Evolutionary conservation across 2,329 filamentous ascomycete genomes (phyloP).

Genomic region (Venturia nashicola): DNA sequence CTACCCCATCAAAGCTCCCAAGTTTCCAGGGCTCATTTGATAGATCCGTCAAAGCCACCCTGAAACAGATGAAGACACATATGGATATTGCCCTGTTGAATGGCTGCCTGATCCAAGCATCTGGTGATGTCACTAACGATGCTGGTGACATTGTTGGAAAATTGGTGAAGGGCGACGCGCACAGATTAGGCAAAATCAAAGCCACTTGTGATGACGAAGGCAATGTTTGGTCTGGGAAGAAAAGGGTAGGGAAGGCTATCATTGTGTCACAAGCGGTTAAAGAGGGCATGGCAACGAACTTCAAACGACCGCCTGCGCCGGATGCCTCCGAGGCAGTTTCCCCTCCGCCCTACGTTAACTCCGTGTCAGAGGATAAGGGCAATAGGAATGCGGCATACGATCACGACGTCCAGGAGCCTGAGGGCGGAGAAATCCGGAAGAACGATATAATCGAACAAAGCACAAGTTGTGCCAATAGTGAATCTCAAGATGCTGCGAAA

Average conservation of each 20-base stretch:
- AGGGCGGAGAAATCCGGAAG: not conserved
- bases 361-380: not conserved
- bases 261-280: slow-evolving; percentile 12
- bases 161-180: slow-evolving; percentile 18
- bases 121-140: not conserved
- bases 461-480: too few relatives aligned
- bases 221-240: slow-evolving; percentile 51
- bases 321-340: slow-evolving; percentile 29
- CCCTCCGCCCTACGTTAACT: slow-evolving; percentile 15
- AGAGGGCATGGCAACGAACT: not conserved
- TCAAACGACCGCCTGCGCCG: not conserved
- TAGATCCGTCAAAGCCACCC: not conserved
- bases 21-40: not conserved
- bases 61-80: not conserved
- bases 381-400: not conserved
- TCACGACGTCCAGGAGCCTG: not conserved
- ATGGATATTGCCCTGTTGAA: not conserved
- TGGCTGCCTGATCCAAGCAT: not conserved
- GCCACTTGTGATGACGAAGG: slow-evolving; percentile 54
- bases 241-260: slow-evolving; percentile 50
- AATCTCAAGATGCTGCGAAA: too few relatives aligned
- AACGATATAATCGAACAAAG: not conserved
- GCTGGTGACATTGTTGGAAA: not conserved
- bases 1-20: not conserved
- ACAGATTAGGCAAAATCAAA: slow-evolving; percentile 43